A percentile compares a stretch with the other conserved stretches of the same genome.
Conservation (phyloP, 2,329 filamentous ascomycete species). For the Fusarium nygamai region DNA sequence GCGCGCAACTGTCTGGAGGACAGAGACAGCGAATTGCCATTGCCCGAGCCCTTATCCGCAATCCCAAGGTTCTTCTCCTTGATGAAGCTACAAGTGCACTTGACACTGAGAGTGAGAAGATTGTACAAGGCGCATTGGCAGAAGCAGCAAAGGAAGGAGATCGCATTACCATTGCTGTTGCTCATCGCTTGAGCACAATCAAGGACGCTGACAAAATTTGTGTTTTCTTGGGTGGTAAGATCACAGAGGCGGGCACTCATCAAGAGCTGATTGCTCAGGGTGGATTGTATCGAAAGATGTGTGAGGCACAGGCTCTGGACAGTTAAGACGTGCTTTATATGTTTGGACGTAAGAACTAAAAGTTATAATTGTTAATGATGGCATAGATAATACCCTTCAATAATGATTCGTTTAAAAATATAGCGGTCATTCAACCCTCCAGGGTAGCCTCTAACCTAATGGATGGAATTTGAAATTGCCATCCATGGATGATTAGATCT, state of each 20-base stretch:
- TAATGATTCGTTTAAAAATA: not conserved
- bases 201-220: slow-evolving; percentile 74
- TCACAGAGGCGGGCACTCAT: slow-evolving; percentile 68
- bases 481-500: not conserved
- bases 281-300: slow-evolving; percentile 62
- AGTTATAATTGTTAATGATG: slow-evolving; percentile 21
- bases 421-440: not conserved
- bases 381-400: slow-evolving; percentile 20
- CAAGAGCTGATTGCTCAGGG: slow-evolving; percentile 59
- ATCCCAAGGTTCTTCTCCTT: slow-evolving; percentile 39
- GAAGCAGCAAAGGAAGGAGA: slow-evolving; percentile 78
- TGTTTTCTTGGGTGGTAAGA: slow-evolving; percentile 66
- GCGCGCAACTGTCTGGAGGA: slow-evolving; percentile 73
- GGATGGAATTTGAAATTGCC: not conserved
- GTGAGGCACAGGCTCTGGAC: slow-evolving; percentile 52
- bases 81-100: slow-evolving; percentile 45
- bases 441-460: not conserved
- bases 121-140: slow-evolving; percentile 81
- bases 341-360: not conserved
- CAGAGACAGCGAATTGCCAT: slow-evolving; percentile 76
- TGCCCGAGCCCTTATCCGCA: slow-evolving; percentile 66
- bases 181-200: slow-evolving; percentile 90
- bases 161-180: slow-evolving; percentile 66
- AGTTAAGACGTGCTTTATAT: slow-evolving; percentile 17
- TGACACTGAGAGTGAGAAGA: slow-evolving; percentile 42